Evolutionary conservation across 2,329 filamentous ascomycete species (phyloP), one percentile per base, ranked within the genome.

Genomic region (Penicillium thymicola): DNA sequence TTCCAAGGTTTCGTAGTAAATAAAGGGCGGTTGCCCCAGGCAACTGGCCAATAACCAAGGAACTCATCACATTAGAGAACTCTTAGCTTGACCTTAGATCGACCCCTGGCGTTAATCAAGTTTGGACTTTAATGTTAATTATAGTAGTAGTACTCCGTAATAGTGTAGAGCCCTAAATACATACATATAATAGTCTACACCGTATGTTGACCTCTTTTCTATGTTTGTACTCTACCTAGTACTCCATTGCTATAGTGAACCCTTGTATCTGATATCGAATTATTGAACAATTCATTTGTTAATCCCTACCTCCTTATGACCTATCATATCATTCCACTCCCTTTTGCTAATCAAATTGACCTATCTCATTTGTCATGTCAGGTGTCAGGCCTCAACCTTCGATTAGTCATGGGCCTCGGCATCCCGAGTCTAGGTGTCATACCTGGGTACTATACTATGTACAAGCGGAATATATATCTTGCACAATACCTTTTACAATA

Each of bases 21-120:
- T 48, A 54, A 49, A 41, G 45, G 8, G 38, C 36, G 13, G 51
- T 58, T 55, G 51, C 45, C 51, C 45, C 38, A 11, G 48, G 32
- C 48, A 52, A 56, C 54, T 37, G 7, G n/a, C 16, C 27, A 45
- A 56, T 49, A 46, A 56, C 54, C 54, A 56, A 25, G 54, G 54
- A 42, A 56, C 54, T 52, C 48, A 52, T 46, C 54, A 52, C 48
- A 44, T 56, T 32, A 43, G 27, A 28, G 28, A 25, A 46, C 42
- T 45, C 54, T 56, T 56, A 56, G 41, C 36, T 41, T 5, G 2
- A 30, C 30, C 27, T 36, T 41, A 55, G 48, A 46, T 55, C 48
- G 42, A 46, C 40, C 40, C 41, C 48, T 52, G 54, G 54, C 54
- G 54, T 52, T 28, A 51, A 37, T 55, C 46, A 55, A 2, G 16